A percentile compares a stretch with the other conserved stretches of the same genome.
Conservation (phyloP, 768 basidiomycete genomes). For the Multifurca ochricompacta region DNA sequence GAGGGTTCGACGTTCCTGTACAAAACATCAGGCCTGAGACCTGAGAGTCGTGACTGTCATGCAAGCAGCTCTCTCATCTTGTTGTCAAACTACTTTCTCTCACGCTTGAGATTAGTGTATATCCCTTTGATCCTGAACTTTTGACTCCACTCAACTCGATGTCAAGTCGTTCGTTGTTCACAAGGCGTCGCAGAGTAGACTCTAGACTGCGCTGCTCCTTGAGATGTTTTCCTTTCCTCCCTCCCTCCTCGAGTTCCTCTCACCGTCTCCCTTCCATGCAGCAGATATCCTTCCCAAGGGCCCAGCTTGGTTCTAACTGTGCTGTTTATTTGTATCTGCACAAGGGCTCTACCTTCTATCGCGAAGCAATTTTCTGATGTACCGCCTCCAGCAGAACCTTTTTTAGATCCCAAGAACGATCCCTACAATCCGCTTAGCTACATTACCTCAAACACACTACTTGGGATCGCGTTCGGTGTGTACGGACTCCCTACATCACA, state of each 20-base stretch:
- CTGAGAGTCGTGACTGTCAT: too few species aligned
- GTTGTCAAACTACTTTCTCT: too few species aligned
- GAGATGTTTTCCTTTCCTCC: background rate
- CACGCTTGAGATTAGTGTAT: too few species aligned
- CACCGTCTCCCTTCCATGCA: background rate
- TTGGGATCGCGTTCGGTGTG: conserved; percentile 41
- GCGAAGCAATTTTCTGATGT: background rate
- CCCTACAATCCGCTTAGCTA: conserved; percentile 47
- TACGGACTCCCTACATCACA: background rate
- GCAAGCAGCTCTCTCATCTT: too few species aligned
- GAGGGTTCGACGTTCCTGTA: too few species aligned
- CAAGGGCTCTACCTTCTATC: background rate
- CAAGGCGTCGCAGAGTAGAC: too few species aligned
- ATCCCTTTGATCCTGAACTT: too few species aligned
- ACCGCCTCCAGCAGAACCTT: conserved; percentile 30
- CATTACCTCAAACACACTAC: conserved; percentile 46
- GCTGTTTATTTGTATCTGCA: background rate
- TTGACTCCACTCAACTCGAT: too few species aligned
- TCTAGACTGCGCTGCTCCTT: too few species aligned
- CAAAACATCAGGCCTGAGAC: too few species aligned
- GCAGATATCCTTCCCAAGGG: background rate
- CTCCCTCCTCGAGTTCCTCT: background rate
- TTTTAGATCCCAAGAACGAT: conserved; percentile 44
- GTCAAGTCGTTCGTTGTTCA: too few species aligned
- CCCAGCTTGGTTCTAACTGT: background rate